Evolutionary conservation across 2,329 filamentous ascomycete genomes (phyloP).

Genomic region (Xenosphaeropsis pyriputrescens): DNA sequence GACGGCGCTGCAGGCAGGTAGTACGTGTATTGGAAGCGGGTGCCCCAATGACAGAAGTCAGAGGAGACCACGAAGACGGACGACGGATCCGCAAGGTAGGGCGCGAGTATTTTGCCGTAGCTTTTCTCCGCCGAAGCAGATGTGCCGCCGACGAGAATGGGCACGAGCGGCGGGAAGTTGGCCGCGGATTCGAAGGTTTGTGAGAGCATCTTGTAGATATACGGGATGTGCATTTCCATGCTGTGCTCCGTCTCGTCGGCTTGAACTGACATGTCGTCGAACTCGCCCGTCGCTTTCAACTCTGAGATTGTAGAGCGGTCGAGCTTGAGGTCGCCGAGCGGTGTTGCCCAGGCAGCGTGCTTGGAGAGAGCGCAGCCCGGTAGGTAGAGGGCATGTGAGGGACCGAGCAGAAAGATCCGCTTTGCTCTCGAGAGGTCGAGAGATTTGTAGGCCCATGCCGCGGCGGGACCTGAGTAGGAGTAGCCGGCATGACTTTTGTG

Average conservation of each 20-base stretch:
- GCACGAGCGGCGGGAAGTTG: conserved; percentile 61
- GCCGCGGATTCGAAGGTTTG: conserved; percentile 31
- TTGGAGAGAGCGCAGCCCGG: conserved; percentile 61
- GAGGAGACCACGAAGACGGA: conserved; percentile 84
- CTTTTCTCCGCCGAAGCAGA: conserved; percentile 47
- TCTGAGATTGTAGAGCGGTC: conserved; percentile 40
- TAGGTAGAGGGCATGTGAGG: conserved; percentile 79
- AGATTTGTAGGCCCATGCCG: conserved; percentile 86
- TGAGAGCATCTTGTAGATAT: conserved; percentile 65
- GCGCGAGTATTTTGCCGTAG: conserved; percentile 57
- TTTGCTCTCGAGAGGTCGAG: conserved; percentile 73
- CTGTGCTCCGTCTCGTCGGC: conserved; percentile 80
- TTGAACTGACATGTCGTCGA: conserved; percentile 46
- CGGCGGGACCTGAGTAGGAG: conserved; percentile 77
- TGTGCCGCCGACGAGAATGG: conserved; percentile 74
- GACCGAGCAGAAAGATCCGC: conserved; percentile 82
- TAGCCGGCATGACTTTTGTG: conserved; percentile 75
- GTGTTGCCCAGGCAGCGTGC: conserved; percentile 58
- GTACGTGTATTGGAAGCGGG: conserved; percentile 68
- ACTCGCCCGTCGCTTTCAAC: conserved; percentile 36
- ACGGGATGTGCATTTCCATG: conserved; percentile 92
- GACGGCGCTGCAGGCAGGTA: conserved; percentile 43
- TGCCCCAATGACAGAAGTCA: conserved; percentile 95
- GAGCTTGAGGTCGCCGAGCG: conserved; percentile 54
- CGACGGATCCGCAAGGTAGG: conserved; percentile 59